A percentile compares a stretch with the other conserved stretches of the same genome.
Conservation (phyloP, 192 early-diverging fungal genomes). For the Entomortierella parvispora region DNA sequence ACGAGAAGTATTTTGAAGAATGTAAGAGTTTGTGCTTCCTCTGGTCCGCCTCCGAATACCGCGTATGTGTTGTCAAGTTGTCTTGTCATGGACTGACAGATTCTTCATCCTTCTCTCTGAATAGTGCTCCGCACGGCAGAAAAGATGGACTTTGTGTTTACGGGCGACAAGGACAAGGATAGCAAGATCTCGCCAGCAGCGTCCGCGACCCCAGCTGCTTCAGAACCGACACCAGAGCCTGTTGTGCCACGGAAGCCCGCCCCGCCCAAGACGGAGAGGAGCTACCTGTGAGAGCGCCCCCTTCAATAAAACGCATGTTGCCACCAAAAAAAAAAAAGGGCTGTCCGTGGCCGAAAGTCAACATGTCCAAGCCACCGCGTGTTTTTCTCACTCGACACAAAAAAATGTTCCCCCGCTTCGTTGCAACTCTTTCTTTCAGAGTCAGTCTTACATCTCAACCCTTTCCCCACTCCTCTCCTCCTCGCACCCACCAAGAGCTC, state of each 20-base stretch:
- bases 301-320: not conserved
- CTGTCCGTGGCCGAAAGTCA: too few species aligned
- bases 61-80: not conserved
- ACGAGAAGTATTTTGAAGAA: slow-evolving; percentile 50
- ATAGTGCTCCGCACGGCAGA: slow-evolving; percentile 39
- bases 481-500: not conserved
- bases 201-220: not conserved
- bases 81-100: not conserved
- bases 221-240: slow-evolving; percentile 15
- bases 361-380: too few species aligned
- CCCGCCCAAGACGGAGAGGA: slow-evolving; percentile 47
- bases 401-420: not conserved
- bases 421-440: not conserved
- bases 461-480: not conserved
- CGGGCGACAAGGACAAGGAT: slow-evolving; percentile 26
- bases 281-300: slow-evolving; percentile 21
- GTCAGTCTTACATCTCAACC: not conserved
- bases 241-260: slow-evolving; percentile 35
- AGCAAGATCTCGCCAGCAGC: not conserved
- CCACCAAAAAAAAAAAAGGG: too few species aligned
- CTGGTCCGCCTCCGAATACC: not conserved
- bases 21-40: slow-evolving; percentile 21
- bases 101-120: not conserved
- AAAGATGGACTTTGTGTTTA: slow-evolving; percentile 38
- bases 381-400: too few species aligned